Conservation (phyloP, 1,284 basidiomycete species). For the Malassezia caprae region DNA sequence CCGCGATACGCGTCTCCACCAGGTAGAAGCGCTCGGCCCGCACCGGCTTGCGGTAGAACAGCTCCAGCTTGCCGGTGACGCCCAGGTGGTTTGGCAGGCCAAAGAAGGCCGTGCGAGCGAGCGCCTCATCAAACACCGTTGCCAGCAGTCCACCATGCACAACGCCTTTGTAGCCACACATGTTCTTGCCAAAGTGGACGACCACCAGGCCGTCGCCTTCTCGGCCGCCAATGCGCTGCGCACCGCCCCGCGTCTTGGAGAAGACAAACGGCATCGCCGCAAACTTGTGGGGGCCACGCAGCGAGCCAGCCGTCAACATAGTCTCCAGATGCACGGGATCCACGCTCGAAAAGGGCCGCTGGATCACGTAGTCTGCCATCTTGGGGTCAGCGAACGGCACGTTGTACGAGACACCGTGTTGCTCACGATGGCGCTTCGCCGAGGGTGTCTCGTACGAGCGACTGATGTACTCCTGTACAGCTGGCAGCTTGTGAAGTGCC, state of each 20-base stretch:
- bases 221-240: slow-evolving; percentile 25
- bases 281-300: slow-evolving; percentile 60
- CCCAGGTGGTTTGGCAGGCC: slow-evolving; percentile 73
- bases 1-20: slow-evolving; percentile 58
- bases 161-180: slow-evolving; percentile 85
- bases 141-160: slow-evolving; percentile 85
- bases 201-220: slow-evolving; percentile 52
- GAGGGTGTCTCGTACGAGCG: slow-evolving; percentile 19
- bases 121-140: slow-evolving; percentile 74
- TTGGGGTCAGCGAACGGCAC: slow-evolving; percentile 19
- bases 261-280: slow-evolving; percentile 35
- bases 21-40: slow-evolving; percentile 53
- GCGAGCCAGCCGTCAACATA: slow-evolving; percentile 69
- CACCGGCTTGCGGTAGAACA: slow-evolving; percentile 48
- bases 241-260: slow-evolving; percentile 36
- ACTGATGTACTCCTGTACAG: slow-evolving; percentile 39
- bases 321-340: slow-evolving; percentile 65
- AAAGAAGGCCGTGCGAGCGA: slow-evolving; percentile 60
- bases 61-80: slow-evolving; percentile 62
- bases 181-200: slow-evolving; percentile 68
- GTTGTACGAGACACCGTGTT: slow-evolving; percentile 17
- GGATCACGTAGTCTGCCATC: slow-evolving; percentile 25
- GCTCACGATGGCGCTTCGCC: slow-evolving; percentile 20
- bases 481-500: slow-evolving; percentile 57
- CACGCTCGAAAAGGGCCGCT: slow-evolving; percentile 62